These are phyloP conservation scores for Pseudonitzschia multistriata DNA, from an alignment of 108 stramenopile species.

Conservation along the genomic window DNA sequence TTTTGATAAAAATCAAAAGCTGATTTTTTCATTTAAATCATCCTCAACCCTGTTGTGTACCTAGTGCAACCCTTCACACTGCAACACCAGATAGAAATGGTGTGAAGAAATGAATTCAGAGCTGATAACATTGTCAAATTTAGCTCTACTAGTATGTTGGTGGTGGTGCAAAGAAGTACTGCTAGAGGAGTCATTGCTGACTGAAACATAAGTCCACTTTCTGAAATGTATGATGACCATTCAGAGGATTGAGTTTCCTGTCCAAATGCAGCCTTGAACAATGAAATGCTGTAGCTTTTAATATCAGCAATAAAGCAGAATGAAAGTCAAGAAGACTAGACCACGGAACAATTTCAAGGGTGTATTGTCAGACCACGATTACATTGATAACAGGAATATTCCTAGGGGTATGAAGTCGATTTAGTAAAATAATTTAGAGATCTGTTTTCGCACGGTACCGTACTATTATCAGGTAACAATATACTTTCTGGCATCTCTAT, in stretches of 20 bases:
- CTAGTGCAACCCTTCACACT: conserved; percentile 44
- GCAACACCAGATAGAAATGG: conserved; percentile 52
- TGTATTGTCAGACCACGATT: not conserved
- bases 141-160: conserved; percentile 54
- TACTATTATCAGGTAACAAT: not conserved
- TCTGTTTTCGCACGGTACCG: not conserved
- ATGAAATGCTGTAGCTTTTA: conserved; percentile 36
- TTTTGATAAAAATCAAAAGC: too few species aligned
- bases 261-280: conserved; percentile 39
- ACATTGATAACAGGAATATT: not conserved
- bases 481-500: not conserved
- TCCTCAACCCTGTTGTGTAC: conserved; percentile 22
- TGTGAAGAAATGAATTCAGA: conserved; percentile 43
- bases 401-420: not conserved
- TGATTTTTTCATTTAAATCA: too few species aligned
- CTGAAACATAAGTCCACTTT: conserved; percentile 44
- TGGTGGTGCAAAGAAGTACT: conserved; percentile 46
- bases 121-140: conserved; percentile 52
- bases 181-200: conserved; percentile 56
- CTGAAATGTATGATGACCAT: conserved; percentile 37
- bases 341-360: not conserved
- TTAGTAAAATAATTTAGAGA: not conserved
- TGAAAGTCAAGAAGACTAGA: not conserved
- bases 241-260: conserved; percentile 52
- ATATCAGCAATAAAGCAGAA: not conserved